Evolutionary conservation across 495 filamentous ascomycete genomes (phyloP).

Genomic region (Penicillium dipodomyicola): DNA sequence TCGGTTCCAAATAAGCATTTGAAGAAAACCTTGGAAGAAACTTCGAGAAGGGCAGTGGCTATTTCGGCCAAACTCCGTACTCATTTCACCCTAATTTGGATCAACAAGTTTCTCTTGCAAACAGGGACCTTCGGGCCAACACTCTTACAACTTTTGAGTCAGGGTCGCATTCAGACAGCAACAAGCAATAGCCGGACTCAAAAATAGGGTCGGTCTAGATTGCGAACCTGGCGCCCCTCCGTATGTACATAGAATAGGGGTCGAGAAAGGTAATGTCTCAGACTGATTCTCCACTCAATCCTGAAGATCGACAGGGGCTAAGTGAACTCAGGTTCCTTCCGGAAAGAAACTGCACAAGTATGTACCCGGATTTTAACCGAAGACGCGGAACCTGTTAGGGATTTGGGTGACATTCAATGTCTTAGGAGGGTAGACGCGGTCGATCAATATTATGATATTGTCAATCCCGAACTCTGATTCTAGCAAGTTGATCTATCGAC

Average conservation of each 20-base stretch:
- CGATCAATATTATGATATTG: neutral
- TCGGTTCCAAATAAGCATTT: neutral
- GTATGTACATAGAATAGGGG: neutral
- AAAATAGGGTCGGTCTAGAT: neutral
- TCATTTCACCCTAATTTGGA: neutral
- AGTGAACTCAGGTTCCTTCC: neutral
- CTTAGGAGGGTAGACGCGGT: neutral
- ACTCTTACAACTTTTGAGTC: neutral
- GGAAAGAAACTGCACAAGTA: neutral
- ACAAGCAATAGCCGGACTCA: neutral
- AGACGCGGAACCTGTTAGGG: neutral
- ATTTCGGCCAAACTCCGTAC: neutral
- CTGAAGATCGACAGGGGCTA: conserved; percentile 13
- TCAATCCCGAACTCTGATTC: too few species aligned
- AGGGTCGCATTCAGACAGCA: neutral
- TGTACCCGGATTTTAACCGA: neutral
- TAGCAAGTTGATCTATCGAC: too few species aligned
- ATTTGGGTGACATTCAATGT: neutral
- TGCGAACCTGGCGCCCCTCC: neutral
- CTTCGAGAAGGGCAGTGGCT: neutral
- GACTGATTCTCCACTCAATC: neutral
- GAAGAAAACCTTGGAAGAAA: neutral
- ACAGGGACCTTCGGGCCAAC: neutral
- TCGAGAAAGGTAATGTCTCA: neutral
- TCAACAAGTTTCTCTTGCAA: neutral